Base-by-base conservation (phyloP, 2,329 filamentous ascomycete species). In the Calonectria naviculata region DNA sequence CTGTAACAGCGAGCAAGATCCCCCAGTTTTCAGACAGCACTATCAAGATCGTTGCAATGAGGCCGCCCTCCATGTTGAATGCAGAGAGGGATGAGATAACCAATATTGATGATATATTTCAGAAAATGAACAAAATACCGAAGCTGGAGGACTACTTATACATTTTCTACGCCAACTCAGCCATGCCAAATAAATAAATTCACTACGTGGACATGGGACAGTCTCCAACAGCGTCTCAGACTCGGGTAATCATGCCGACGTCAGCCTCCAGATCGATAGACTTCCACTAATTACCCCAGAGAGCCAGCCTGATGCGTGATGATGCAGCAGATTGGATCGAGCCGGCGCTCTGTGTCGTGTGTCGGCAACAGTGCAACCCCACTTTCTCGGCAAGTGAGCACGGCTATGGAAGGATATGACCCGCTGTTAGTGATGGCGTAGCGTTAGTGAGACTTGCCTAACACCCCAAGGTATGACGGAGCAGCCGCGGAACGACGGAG, bases 21-120 rank as follows among this genome's bases (percentile, higher is more conserved):
- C 42, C 71, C 77, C 77, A 79, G 38, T 79, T 75, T 21, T 74
- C 70, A 34, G 66, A 52, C n/a, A 78, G 66, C 9, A 38, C 36
- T 15, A 42, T 52, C 8, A 77, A 21, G 3, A 78, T 60, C 2
- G 76, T 75, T 67, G 72, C 75, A 38, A 78, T 36, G 17, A 78
- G 56, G 52, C 76, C 75, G 65, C 68, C 58, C 65, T 78, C 62
- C 76, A 77, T 78, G 70, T 69, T 78, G 75, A 76, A 70, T 67
- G 52, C 29, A 10, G 26, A 4, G 4, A 65, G 54, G 46, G 38
- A n/a, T 4, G 6, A 41, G 7, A 15, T 42, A 9, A 15, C 42
- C 7, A 44, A 41, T n/a, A 26, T 24, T 44, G 4, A 34, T 26
- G 52, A 21, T 56, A n/a, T 26, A n/a, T 56, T 34, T 6, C n/a